Percentiles rank a stretch among this genome's conserved stretches.
phyloP scores from a whole-genome alignment of 2,329 filamentous ascomycete genomes.

The Mollisiaceae sp. region DNA sequence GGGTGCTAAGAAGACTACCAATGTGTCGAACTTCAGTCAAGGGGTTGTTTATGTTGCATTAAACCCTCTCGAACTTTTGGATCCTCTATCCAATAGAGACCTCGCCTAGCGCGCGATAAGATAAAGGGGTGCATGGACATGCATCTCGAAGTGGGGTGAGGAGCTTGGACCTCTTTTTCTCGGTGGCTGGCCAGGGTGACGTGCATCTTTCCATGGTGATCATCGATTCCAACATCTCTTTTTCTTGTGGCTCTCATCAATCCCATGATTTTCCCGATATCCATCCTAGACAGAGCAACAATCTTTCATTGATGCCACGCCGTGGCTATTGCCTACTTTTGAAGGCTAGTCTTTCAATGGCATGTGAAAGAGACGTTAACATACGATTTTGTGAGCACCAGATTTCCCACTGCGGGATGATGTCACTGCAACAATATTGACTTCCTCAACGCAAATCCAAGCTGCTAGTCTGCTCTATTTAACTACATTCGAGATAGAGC shows the following conservation, averaged over 20 bases:
- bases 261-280: not conserved
- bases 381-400: not conserved
- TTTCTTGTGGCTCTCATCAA: not conserved
- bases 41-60: not conserved
- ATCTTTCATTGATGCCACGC: not conserved
- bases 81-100: not conserved
- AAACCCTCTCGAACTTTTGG: not conserved
- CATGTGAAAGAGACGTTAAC: not conserved
- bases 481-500: not conserved
- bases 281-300: not conserved
- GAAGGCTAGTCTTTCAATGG: not conserved
- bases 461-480: not conserved
- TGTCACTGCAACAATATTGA: slow-evolving; percentile 2
- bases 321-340: not conserved
- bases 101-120: not conserved
- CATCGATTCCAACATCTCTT: not conserved
- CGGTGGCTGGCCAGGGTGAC: not conserved
- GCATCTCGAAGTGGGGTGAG: not conserved
- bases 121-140: not conserved
- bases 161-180: not conserved
- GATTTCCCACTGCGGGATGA: not conserved
- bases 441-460: not conserved
- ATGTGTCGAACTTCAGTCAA: not conserved
- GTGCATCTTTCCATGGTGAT: not conserved
- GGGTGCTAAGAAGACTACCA: not conserved